These are phyloP conservation scores for Candida caryicola DNA, from an alignment of 805 yeast genomes.

Conservation along the genomic window DNA sequence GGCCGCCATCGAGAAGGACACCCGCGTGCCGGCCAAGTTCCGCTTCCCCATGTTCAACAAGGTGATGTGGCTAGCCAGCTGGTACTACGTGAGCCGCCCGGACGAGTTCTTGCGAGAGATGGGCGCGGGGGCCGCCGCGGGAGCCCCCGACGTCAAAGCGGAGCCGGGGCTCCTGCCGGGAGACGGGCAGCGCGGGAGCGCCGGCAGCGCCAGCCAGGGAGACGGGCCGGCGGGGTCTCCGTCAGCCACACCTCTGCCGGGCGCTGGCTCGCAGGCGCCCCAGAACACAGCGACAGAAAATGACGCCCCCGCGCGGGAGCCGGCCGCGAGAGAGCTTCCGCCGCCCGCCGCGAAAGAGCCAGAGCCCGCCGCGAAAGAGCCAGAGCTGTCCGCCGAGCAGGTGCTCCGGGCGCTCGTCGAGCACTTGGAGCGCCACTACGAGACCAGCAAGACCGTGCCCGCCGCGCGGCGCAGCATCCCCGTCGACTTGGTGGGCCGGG, in stretches of 20 bases:
- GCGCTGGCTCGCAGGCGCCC: not conserved
- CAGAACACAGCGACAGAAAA: not conserved
- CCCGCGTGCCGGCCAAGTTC: conserved; percentile 73
- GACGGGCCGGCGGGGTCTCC: too few species aligned
- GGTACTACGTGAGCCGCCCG: conserved; percentile 34
- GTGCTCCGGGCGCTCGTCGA: conserved; percentile 15
- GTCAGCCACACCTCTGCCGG: too few species aligned
- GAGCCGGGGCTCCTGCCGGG: not conserved
- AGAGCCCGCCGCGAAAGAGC: too few species aligned
- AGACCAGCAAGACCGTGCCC: conserved; percentile 29
- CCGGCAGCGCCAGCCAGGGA: too few species aligned
- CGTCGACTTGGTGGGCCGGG: conserved; percentile 25
- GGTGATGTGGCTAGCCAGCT: conserved; percentile 67
- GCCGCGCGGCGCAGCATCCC: conserved; percentile 38
- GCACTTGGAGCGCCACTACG: conserved; percentile 31
- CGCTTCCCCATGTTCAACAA: conserved; percentile 74
- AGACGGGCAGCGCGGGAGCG: too few species aligned
- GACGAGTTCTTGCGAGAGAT: conserved; percentile 20
- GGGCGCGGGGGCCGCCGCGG: conserved; percentile 2
- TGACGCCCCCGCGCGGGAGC: too few species aligned
- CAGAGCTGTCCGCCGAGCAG: too few species aligned
- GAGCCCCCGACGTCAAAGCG: not conserved
- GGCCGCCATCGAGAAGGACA: conserved; percentile 57
- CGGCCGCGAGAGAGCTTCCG: too few species aligned
- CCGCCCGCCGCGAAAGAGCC: too few species aligned